Base-by-base conservation (phyloP, 495 filamentous ascomycete genomes). In the Penicillium robsamsonii region DNA sequence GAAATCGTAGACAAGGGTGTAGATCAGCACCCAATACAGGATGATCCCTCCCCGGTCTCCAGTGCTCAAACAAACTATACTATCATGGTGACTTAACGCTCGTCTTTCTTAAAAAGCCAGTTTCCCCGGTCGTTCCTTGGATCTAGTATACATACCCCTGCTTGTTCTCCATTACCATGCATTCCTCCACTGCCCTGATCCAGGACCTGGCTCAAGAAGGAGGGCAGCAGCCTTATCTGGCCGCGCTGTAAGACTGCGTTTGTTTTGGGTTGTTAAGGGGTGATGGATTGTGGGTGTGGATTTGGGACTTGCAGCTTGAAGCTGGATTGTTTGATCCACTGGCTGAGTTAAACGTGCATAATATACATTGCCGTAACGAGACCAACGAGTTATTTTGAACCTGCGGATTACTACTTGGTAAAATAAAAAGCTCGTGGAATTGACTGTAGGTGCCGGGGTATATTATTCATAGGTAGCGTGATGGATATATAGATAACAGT, bases 241-340 rank as follows among this genome's bases (percentile, higher is more conserved):
- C n/a, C n/a, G n/a, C n/a, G n/a, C n/a, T n/a, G n/a, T n/a, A n/a
- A n/a, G n/a, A n/a, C n/a, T n/a, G n/a, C n/a, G n/a, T n/a, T n/a
- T n/a, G n/a, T n/a, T n/a, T n/a, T n/a, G n/a, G n/a, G n/a, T n/a
- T n/a, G n/a, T n/a, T n/a, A n/a, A n/a, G n/a, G n/a, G 27, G 38
- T 72, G 45, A 69, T 70, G 5, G 44, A 66, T 24, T 49, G 40
- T 5, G 25, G 25, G 25, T 27, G 25, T 7, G 25, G 25, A 22
- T 22, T 22, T 22, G 22, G 22, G 22, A 22, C 22, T 22, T 22
- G 1, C 22, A 22, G 22, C 22, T 2, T 22, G 22, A 22, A 22
- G 22, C 22, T 22, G 22, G 22, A 27, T 27, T 4, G 25, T 27
- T 27, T 4, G 6, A 27, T 27, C 4, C 25, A 27, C 25, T 27